Base-by-base conservation (phyloP, 345 rosid species). In the Citrus cavaleriei region DNA sequence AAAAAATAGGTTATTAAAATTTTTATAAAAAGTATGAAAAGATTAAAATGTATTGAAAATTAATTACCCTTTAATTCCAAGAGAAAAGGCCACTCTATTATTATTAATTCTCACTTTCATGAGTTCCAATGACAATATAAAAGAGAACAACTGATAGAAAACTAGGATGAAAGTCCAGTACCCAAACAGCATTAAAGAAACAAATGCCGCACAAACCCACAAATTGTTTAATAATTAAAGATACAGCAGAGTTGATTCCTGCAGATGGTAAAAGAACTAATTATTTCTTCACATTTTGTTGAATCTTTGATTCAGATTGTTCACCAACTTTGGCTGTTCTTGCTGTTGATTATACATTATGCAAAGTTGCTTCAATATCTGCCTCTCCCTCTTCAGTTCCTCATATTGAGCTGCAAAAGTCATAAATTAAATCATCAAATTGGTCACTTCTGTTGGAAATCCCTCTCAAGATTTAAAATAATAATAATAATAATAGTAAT, bases 361-460 rank as follows among this genome's bases (percentile, higher is more conserved):
- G n/a, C 57, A 72, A 9, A 72, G 9, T 22, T 76, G 77, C 64
- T 66, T 74, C 60, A 82, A 19, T 6, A 5, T 46, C 57, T 80
- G 81, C 68, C 28, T 82, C 75, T 80, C 85, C 28, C 62, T 65
- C 79, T 77, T 85, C 57, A 85, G 37, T 46, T 85, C 76, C 65
- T 80, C 80, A 66, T 70, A 80, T 74, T 80, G 72, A 80, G 73
- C 87, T 82, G 78, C 66, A 18, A 13, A 42, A 46, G 14, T 12
- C 13, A 46, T 46, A 3, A 72, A 21, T 54, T n/a, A 3, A 72
- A 76, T 58, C 59, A 38, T 18, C 21, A 1, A 21, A 4, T 64
- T 65, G 46, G 42, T 65, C 21, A n/a, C 21, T 65, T 65, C 16
- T 65, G 25, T 32, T 65, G 4, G 51, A 46, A 12, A 46, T 46